Evolutionary conservation across 129 eudicot species (phyloP), one percentile per base, ranked within the genome.

Genomic region (Artemisia tridentata): DNA sequence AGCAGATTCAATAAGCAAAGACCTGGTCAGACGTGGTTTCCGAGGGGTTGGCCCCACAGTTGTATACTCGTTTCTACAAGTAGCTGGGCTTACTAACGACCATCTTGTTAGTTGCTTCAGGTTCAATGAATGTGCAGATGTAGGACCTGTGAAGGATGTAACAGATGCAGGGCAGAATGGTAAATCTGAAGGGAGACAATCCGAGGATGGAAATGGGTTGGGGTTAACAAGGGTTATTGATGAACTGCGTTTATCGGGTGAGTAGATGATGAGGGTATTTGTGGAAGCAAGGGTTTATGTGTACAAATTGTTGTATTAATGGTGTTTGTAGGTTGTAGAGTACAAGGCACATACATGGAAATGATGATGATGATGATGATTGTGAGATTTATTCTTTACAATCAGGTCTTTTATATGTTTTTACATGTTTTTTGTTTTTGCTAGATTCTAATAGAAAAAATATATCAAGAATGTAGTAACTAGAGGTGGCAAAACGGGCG

Each of bases 11-110:
- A 89, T 93, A 56, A 89, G 98, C 87, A 93, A 93, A 80, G 98
- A 87, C 66, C 76, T 89, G 25, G 86, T 93, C n/a, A 81, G 80
- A 80, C 79, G 98, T 51, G 96, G 98, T 7, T 93, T 93, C 19
- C 92, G 92, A 53, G 92, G 98, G 15, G 95, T 93, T 23, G 96
- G 98, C 0, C 97, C 98, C 14, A 89, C 96, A 16, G 96, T 87
- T 0, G 88, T 92, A 48, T 89, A 89, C 87, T 89, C 98, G 11
- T 92, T 89, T 76, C 80, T 89, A 85, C 96, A 89, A 76, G 96
- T 83, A 53, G 87, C 88, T 7, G 98, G 98, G 29, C 80, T 93
- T 23, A 84, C 98, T 41, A 93, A 89, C 60, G 96, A 87, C 74
- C 98, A 93, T 79, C 92, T 93, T 65, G 67, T 82, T 53, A 81